A percentile compares a stretch with the other conserved stretches of the same genome.
These are phyloP conservation scores for Veloboletus limbatus DNA, from an alignment of 1,284 basidiomycete species.

Conservation along the genomic window DNA sequence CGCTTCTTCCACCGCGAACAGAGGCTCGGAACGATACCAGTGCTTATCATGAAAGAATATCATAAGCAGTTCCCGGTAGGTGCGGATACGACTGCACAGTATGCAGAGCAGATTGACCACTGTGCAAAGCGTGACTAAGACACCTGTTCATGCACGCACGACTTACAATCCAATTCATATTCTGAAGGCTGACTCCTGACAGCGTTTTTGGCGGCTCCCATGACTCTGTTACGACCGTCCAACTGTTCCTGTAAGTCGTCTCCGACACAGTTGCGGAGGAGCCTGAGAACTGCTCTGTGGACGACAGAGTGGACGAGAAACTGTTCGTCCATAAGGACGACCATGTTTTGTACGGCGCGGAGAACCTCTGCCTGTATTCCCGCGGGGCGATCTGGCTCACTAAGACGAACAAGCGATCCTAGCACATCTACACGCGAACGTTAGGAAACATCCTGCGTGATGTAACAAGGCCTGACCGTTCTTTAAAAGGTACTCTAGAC, in stretches of 20 bases:
- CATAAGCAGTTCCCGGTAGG: conserved; percentile 87
- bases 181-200: conserved; percentile 70
- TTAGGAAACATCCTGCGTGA: conserved; percentile 5
- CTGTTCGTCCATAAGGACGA: conserved; percentile 84
- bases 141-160: background rate
- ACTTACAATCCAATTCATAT: conserved; percentile 82
- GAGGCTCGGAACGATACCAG: conserved; percentile 70
- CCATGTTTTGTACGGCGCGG: conserved; percentile 81
- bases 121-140: conserved; percentile 28
- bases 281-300: conserved; percentile 81
- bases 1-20: conserved; percentile 67
- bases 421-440: conserved; percentile 60
- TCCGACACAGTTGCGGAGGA: conserved; percentile 89
- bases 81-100: conserved; percentile 85
- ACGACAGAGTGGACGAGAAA: conserved; percentile 90
- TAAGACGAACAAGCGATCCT: conserved; percentile 80
- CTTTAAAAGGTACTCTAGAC: conserved; percentile 88
- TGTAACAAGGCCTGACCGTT: conserved; percentile 53
- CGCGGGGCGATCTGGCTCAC: conserved; percentile 77
- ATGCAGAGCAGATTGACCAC: conserved; percentile 91
- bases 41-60: conserved; percentile 96
- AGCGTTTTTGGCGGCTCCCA: conserved; percentile 80
- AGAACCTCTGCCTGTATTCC: conserved; percentile 87
- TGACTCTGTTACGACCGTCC: conserved; percentile 69
- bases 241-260: conserved; percentile 83